phyloP scores from a whole-genome alignment of 208 protist species.

The Blastocrithidia nonstop region DNA sequence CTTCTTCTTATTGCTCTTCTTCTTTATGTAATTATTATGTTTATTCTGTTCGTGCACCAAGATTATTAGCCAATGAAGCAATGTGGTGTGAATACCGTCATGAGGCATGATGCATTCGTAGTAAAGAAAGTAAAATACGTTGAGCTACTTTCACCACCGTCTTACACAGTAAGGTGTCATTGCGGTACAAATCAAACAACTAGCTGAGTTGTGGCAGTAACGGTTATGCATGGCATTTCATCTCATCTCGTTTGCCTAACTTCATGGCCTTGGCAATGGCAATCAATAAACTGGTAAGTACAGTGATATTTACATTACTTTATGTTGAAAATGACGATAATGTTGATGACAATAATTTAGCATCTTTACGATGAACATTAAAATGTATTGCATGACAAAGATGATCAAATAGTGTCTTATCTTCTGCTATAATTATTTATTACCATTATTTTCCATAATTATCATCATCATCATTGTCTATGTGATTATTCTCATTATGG shows the following conservation, averaged over 20 bases:
- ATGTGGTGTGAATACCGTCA: constrained; percentile 87
- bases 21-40: not conserved
- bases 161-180: constrained; percentile 71
- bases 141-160: constrained; percentile 82
- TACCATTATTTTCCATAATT: too few species aligned
- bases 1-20: constrained; percentile 1
- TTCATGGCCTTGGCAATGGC: constrained; percentile 87
- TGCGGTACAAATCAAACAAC: constrained; percentile 11
- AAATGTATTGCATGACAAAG: not conserved
- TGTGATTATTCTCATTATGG: not conserved
- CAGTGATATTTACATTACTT: not conserved
- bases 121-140: constrained; percentile 76
- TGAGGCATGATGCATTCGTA: constrained; percentile 59
- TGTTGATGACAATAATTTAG: too few species aligned
- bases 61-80: constrained; percentile 48
- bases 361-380: not conserved
- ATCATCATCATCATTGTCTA: not conserved
- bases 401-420: not conserved
- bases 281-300: constrained; percentile 68
- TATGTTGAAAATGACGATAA: not conserved
- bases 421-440: not conserved
- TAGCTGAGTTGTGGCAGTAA: constrained; percentile 25
- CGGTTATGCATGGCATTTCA: constrained; percentile 36
- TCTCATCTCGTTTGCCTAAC: constrained; percentile 74
- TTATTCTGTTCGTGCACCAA: constrained; percentile 12